Evolutionary conservation across 495 filamentous ascomycete species (phyloP).

Genomic region (Aspergillus indologenus): DNA sequence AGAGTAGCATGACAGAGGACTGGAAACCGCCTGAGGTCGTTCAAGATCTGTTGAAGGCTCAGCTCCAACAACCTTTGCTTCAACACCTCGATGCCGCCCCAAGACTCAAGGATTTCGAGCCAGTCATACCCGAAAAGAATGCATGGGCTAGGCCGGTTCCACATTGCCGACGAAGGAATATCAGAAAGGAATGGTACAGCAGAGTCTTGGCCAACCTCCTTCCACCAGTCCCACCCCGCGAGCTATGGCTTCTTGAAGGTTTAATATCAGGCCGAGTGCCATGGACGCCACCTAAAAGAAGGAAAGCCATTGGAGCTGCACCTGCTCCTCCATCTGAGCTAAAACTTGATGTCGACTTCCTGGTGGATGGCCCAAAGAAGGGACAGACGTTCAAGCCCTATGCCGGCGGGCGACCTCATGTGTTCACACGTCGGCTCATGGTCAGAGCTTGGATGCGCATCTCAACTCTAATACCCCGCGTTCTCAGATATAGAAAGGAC

Average conservation of each 20-base stretch:
- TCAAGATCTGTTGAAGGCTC: conserved; percentile 35
- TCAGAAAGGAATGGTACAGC: conserved; percentile 59
- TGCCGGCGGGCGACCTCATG: conserved; percentile 36
- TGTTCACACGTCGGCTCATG: conserved; percentile 45
- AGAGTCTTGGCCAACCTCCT: conserved; percentile 51
- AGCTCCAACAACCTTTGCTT: conserved; percentile 26
- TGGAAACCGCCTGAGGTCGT: conserved; percentile 38
- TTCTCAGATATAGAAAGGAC: conserved; percentile 12
- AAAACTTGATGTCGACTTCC: conserved; percentile 18
- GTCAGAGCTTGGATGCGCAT: conserved; percentile 42
- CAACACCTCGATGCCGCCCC: conserved; percentile 24
- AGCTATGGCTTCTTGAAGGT: conserved; percentile 60
- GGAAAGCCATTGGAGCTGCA: conserved; percentile 19
- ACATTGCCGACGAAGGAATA: conserved; percentile 51
- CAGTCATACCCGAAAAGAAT: conserved; percentile 57
- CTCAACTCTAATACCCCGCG: conserved; percentile 36
- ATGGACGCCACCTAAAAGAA: conserved; percentile 41
- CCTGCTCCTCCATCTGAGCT: not conserved
- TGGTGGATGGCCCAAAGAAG: conserved; percentile 35
- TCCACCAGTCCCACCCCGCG: conserved; percentile 68
- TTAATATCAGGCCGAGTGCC: conserved; percentile 52
- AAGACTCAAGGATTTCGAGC: conserved; percentile 37
- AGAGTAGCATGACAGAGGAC: conserved; percentile 25
- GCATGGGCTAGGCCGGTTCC: conserved; percentile 61
- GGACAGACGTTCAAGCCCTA: conserved; percentile 32